Percentiles rank a stretch among this genome's conserved stretches.
Evolutionary conservation across 257 asterid genomes (phyloP).

Genomic region (Capsicum baccatum): DNA sequence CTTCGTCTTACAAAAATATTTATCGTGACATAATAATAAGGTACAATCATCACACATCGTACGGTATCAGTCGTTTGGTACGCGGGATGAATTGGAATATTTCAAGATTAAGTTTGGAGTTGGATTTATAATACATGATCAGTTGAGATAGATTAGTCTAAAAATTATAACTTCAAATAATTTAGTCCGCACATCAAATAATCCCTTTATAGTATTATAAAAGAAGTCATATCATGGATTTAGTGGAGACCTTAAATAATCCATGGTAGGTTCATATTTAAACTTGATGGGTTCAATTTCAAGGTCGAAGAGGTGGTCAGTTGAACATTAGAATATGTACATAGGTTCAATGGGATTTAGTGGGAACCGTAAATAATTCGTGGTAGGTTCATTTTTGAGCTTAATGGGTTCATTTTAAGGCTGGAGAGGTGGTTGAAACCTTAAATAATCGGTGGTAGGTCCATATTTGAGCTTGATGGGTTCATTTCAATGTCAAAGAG

Average conservation of each 20-base stretch:
- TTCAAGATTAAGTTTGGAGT: neutral
- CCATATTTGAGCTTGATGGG: neutral
- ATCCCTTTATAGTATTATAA: neutral
- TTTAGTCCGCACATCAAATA: neutral
- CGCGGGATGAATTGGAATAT: neutral
- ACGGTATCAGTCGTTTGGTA: neutral
- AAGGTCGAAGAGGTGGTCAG: neutral
- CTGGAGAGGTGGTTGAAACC: too few species aligned
- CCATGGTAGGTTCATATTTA: too few species aligned
- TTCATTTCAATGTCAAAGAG: neutral
- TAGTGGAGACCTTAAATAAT: slow-evolving; percentile 34
- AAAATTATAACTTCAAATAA: neutral
- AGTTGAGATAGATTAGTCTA: neutral
- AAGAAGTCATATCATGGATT: neutral
- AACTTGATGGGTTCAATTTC: neutral
- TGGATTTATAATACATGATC: neutral
- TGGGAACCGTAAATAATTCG: too few species aligned
- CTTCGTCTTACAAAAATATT: neutral
- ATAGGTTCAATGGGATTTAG: neutral
- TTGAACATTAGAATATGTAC: neutral
- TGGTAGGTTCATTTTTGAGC: too few species aligned
- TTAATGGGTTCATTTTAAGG: too few species aligned
- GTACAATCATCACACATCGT: slow-evolving; percentile 9
- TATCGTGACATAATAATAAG: neutral
- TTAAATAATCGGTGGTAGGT: too few species aligned